phyloP scores from a whole-genome alignment of 2,329 filamentous ascomycete species.

The Amauroascus niger region DNA sequence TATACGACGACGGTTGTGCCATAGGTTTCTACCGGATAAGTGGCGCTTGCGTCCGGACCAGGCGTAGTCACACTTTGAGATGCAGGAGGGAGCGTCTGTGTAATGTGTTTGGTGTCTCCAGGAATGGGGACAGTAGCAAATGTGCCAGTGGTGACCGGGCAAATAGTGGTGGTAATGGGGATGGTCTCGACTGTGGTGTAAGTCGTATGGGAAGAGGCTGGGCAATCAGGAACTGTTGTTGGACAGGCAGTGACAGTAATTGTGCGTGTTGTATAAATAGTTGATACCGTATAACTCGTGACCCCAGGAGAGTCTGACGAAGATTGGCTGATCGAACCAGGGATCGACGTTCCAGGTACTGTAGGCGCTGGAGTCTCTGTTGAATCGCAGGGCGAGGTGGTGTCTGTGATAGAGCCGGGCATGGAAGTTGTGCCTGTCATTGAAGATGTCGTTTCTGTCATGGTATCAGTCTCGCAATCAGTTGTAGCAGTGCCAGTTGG shows the following conservation, averaged over 20 bases:
- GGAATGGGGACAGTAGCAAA: neutral
- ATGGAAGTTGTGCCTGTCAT: neutral
- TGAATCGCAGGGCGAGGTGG: neutral
- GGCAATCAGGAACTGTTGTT: neutral
- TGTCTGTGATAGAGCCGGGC: neutral
- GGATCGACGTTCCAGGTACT: neutral
- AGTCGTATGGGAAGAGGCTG: neutral
- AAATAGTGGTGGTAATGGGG: slow-evolving; percentile 5
- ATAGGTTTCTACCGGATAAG: neutral
- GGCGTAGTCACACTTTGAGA: neutral
- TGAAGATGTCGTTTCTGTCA: neutral
- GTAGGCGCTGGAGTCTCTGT: too few relatives aligned
- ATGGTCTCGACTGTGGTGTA: slow-evolving; percentile 7
- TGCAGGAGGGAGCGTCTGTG: neutral
- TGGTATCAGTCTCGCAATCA: slow-evolving; percentile 2
- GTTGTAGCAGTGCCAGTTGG: neutral
- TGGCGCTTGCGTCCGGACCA: neutral
- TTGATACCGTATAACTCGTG: neutral
- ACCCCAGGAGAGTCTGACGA: neutral
- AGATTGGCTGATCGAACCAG: neutral
- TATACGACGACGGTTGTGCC: neutral
- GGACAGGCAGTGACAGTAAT: slow-evolving; percentile 3
- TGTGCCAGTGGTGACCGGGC: neutral
- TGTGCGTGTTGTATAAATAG: slow-evolving; percentile 6
- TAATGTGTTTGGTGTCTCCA: neutral